Conservation (phyloP, 352 stramenopile genomes). For the Phytophthora nicotianae region DNA sequence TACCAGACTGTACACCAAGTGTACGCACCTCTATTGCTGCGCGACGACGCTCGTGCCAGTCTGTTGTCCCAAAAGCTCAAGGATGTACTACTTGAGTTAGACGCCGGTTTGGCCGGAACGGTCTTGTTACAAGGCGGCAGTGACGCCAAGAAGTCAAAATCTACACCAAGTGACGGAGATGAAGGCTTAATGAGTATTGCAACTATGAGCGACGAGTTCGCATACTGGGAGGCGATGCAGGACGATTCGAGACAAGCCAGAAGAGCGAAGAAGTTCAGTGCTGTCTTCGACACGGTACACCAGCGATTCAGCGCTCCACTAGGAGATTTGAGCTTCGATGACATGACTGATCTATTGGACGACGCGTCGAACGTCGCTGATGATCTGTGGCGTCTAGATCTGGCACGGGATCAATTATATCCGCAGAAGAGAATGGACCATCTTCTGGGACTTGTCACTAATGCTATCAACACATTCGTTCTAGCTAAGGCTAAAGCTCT, state of each 20-base stretch:
- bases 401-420: constrained; percentile 69
- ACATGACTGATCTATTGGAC: constrained; percentile 90
- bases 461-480: constrained; percentile 79
- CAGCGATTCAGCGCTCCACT: constrained; percentile 69
- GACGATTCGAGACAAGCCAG: constrained; percentile 59
- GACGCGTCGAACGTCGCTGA: constrained; percentile 86
- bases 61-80: constrained; percentile 82
- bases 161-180: constrained; percentile 29
- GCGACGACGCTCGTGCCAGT: constrained; percentile 46
- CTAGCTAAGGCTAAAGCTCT: constrained; percentile 45
- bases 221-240: constrained; percentile 78
- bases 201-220: constrained; percentile 85
- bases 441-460: constrained; percentile 81
- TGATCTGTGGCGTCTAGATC: constrained; percentile 87
- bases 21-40: constrained; percentile 78
- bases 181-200: constrained; percentile 77
- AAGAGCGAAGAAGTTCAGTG: constrained; percentile 79
- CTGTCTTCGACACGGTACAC: constrained; percentile 84
- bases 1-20: constrained; percentile 85
- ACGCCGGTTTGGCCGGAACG: constrained; percentile 57
- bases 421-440: constrained; percentile 90
- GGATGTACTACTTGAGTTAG: constrained; percentile 77
- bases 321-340: constrained; percentile 61
- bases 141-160: constrained; percentile 25
- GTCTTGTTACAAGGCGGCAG: constrained; percentile 40